Conservation (phyloP, 148 eudicot genomes). For the Camellia lanceoleosa region DNA sequence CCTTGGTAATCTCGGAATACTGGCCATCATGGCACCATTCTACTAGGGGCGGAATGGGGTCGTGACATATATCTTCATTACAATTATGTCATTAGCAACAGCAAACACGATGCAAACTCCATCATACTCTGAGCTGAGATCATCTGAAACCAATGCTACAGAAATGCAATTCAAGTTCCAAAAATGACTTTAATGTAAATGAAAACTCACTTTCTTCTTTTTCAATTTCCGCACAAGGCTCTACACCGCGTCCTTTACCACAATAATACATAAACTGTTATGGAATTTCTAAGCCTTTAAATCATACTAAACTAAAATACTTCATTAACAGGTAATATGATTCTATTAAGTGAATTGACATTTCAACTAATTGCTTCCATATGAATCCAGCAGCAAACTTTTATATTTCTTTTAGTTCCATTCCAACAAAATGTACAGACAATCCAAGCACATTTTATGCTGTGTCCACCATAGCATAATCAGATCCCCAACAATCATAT, state of each 20-base stretch:
- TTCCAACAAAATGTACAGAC: background rate
- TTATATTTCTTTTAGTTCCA: background rate
- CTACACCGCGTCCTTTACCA: too few species aligned
- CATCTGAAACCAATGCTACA: background rate
- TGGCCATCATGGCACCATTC: too few species aligned
- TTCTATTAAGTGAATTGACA: background rate
- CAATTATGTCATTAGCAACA: background rate
- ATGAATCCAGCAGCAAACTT: too few species aligned
- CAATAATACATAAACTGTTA: too few species aligned
- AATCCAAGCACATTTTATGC: background rate
- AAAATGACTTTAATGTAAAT: background rate
- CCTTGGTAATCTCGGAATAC: too few species aligned
- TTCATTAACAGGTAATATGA: background rate
- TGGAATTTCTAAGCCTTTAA: too few species aligned
- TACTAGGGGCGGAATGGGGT: too few species aligned
- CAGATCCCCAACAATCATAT: constrained; percentile 2
- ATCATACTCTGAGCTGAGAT: background rate
- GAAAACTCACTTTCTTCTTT: background rate
- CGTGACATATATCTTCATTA: background rate
- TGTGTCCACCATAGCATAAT: background rate
- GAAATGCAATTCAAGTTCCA: background rate
- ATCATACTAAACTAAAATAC: too few species aligned
- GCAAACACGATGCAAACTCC: background rate
- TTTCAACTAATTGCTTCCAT: background rate
- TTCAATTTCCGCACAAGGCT: too few species aligned